These are phyloP conservation scores for Zopfochytrium polystomum DNA, from an alignment of 371 early-diverging fungal species.

Conservation along the genomic window DNA sequence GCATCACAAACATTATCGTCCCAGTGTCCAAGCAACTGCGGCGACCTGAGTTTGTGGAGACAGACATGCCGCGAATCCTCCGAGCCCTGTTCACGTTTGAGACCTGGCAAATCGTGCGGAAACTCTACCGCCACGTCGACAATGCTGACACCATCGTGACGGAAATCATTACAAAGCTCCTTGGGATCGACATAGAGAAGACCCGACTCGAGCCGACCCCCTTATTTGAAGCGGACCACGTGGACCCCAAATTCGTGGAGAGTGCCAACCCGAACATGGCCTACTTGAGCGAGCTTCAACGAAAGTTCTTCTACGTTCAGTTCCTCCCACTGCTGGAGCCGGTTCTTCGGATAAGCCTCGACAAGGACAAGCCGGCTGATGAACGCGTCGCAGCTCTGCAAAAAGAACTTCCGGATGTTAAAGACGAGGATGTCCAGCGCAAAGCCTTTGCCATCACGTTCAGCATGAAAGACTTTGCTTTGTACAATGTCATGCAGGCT, in stretches of 20 bases:
- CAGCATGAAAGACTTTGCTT: slow-evolving; percentile 10
- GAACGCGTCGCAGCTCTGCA: slow-evolving; percentile 2
- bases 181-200: slow-evolving; percentile 15
- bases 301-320: slow-evolving; percentile 16
- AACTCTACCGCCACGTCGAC: slow-evolving; percentile 19
- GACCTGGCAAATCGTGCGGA: slow-evolving; percentile 23
- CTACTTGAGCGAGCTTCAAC: slow-evolving; percentile 6
- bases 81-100: slow-evolving; percentile 26
- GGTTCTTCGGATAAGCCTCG: neutral
- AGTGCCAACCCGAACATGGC: slow-evolving; percentile 4
- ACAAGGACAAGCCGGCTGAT: neutral
- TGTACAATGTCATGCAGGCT: slow-evolving; percentile 8
- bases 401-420: neutral
- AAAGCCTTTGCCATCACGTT: neutral
- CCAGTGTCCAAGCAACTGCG: neutral
- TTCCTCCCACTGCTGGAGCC: slow-evolving; percentile 8
- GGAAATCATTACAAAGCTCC: slow-evolving; percentile 9
- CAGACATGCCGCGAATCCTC: slow-evolving; percentile 16
- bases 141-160: slow-evolving; percentile 3
- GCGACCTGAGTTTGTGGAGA: neutral
- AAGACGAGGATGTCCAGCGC: neutral
- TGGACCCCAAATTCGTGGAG: neutral
- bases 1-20: slow-evolving; percentile 23
- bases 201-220: neutral
- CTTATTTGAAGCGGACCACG: slow-evolving; percentile 21